Base-by-base conservation (phyloP, 192 early-diverging fungal genomes). In the Allomyces arbusculus region DNA sequence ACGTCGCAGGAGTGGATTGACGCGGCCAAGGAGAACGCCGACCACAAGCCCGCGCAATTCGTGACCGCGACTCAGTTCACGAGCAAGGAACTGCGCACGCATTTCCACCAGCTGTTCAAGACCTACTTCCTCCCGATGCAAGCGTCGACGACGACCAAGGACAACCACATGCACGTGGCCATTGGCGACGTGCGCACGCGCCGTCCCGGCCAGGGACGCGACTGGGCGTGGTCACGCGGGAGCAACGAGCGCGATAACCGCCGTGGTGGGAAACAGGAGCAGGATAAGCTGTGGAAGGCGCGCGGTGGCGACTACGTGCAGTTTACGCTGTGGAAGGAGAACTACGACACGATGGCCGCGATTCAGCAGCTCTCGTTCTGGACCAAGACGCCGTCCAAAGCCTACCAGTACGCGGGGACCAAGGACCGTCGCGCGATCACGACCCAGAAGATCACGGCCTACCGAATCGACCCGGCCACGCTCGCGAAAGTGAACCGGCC, bases 351-450 rank as follows among this genome's bases (percentile, higher is more conserved):
- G 4, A 91, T 94, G 87, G 87, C 89, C 10, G 86, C 85, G 0
- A 69, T 94, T 55, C 82, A 83, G 66, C 77, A 72, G 65, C 62
- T 76, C 20, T 70, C 68, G 14, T 65, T 64, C 12, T 4, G 45
- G 10, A 65, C 74, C 5, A 65, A 66, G 5, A 65, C 71, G 14
- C 64, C 65, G 3, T 50, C 67, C 23, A 86, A 86, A 26, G 69
- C 73, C 16, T 82, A 94, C 64, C 78, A 87, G 9, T 89, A 89
- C 79, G 91, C 92, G 0, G 96, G 96, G 3, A 95, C 89, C 9
- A 99, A 99, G 72, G 96, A 97, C 75, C 86, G 85, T 66, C 86
- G 94, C 44, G 94, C 82, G 1, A 79, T 96, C 65, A 99, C 92
- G 1, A 79, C 83, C 61, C 96, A 99, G 70, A 75, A 76, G 65